A percentile compares a stretch with the other conserved stretches of the same genome.
These are phyloP conservation scores for Phytophthora nicotianae DNA, from an alignment of 352 stramenopile genomes.

Conservation along the genomic window DNA sequence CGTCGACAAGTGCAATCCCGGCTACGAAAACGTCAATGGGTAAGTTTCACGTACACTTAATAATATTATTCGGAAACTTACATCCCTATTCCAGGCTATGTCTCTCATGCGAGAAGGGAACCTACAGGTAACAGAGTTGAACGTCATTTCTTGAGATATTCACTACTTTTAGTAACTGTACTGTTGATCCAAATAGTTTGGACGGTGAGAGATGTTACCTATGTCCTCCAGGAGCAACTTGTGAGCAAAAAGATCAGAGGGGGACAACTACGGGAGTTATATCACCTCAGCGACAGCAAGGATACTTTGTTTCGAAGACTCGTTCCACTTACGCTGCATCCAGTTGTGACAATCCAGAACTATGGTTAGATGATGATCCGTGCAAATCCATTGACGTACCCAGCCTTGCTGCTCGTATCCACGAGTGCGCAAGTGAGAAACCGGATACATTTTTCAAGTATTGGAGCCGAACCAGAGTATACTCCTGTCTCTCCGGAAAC, in stretches of 20 bases:
- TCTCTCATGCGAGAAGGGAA: conserved; percentile 61
- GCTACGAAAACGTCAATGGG: conserved; percentile 68
- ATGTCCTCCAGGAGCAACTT: conserved; percentile 60
- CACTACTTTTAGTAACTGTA: neutral
- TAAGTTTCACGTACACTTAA: conserved; percentile 23
- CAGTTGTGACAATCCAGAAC: conserved; percentile 43
- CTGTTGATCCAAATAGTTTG: conserved; percentile 51
- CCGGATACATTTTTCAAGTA: conserved; percentile 45
- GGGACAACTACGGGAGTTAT: conserved; percentile 45
- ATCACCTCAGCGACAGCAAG: conserved; percentile 42
- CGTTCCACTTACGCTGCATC: conserved; percentile 44
- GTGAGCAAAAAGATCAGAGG: conserved; percentile 41
- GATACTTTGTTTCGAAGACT: conserved; percentile 54
- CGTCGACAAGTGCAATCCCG: conserved; percentile 59
- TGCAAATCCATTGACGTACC: conserved; percentile 41
- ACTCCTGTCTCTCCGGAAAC: conserved; percentile 57
- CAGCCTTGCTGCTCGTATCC: conserved; percentile 46
- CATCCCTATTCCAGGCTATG: conserved; percentile 28
- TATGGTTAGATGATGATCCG: conserved; percentile 54
- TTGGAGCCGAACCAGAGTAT: conserved; percentile 66
- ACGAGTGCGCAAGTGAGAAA: conserved; percentile 40
- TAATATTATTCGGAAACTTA: neutral
- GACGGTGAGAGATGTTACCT: conserved; percentile 66
- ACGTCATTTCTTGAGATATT: neutral
- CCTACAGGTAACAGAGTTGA: conserved; percentile 52